Conservation (phyloP, 441 rosid genomes). For the Corymbia calophylla region DNA sequence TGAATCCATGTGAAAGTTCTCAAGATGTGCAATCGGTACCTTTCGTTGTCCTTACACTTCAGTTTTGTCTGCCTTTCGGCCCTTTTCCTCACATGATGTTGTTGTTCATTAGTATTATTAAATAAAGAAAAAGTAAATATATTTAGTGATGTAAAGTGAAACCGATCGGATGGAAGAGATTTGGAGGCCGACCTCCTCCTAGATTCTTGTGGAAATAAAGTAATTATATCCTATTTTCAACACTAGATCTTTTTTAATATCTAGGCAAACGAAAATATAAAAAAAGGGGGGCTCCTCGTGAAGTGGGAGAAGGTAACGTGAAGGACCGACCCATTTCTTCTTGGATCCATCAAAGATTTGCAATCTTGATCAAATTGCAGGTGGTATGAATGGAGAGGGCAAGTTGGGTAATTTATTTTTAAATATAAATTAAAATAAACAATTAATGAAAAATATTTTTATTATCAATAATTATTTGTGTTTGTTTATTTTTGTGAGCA, state of each 20-base stretch:
- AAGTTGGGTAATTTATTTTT: fast-evolving
- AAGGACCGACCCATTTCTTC: not conserved
- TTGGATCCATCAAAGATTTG: not conserved
- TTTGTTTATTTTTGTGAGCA: too few relatives aligned
- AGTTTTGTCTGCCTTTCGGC: not conserved
- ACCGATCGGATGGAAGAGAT: not conserved
- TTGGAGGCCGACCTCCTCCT: not conserved
- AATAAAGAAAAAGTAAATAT: fast-evolving
- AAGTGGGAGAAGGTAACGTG: not conserved
- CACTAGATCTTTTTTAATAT: not conserved
- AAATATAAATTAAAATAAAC: not conserved
- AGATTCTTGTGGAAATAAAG: not conserved
- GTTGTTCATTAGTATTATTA: not conserved
- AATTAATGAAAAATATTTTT: not conserved
- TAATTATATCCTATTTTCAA: not conserved
- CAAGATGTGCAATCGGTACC: not conserved
- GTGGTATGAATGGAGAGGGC: not conserved
- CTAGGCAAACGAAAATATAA: not conserved
- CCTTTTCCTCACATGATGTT: not conserved
- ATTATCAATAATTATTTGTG: not conserved
- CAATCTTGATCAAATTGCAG: not conserved
- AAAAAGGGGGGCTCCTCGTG: not conserved
- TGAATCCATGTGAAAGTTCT: not conserved
- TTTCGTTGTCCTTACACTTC: not conserved
- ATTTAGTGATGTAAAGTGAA: not conserved